Conservation (phyloP, 306 rosid genomes). For the Corylus heterophylla region DNA sequence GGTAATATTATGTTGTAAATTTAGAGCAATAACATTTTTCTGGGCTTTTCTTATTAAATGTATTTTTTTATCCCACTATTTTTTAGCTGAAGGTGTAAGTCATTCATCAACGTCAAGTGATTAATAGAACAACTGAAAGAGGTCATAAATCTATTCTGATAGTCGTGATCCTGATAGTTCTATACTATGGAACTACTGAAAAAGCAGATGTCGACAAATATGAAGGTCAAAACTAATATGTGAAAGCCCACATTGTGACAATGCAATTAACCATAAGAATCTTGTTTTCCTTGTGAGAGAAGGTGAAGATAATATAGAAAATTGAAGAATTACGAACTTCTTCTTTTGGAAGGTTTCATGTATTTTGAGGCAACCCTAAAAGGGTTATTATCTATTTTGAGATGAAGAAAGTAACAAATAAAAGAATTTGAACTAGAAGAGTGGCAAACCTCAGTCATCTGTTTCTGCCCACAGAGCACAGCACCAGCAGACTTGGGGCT, state of each 20-base stretch:
- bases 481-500: slow-evolving; percentile 70
- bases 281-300: no score
- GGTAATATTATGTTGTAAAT: background rate
- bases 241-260: no score
- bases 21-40: background rate
- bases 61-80: background rate
- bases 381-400: background rate
- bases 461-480: slow-evolving; percentile 88
- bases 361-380: background rate
- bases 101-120: background rate
- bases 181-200: no score
- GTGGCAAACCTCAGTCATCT: slow-evolving; percentile 78
- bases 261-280: no score
- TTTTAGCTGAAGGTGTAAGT: background rate
- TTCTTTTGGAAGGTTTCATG: no score
- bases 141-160: no score
- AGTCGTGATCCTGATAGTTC: no score
- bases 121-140: no score
- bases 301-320: background rate
- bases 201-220: no score
- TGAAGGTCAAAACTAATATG: no score
- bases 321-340: background rate
- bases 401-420: background rate
- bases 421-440: slow-evolving; percentile 4
- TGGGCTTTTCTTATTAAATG: background rate